Evolutionary conservation across 805 yeast species (phyloP).

Genomic region (Ogataea polymorpha): DNA sequence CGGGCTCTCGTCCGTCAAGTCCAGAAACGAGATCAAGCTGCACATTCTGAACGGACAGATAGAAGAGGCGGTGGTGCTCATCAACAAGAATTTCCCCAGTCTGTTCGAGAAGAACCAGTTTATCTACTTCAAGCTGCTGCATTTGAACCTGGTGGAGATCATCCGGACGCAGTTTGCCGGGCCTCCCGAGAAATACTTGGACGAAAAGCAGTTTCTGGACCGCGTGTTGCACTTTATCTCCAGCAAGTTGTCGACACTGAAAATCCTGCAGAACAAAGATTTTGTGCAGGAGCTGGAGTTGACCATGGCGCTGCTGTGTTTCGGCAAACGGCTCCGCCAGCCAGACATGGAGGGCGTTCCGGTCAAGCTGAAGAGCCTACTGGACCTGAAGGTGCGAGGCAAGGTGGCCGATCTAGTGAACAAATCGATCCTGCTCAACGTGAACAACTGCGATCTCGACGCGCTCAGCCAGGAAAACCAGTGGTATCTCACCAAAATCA

Average conservation of each 20-base stretch:
- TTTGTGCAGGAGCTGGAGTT: constrained; percentile 73
- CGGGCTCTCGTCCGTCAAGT: constrained; percentile 50
- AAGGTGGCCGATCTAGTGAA: constrained; percentile 73
- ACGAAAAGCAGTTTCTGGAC: constrained; percentile 49
- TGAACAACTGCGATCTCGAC: constrained; percentile 22
- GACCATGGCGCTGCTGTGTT: constrained; percentile 76
- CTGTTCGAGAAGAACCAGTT: constrained; percentile 60
- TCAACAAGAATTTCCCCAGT: constrained; percentile 61
- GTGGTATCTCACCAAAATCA: constrained; percentile 8
- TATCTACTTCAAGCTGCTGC: constrained; percentile 68
- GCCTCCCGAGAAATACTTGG: constrained; percentile 22
- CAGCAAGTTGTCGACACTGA: constrained; percentile 39
- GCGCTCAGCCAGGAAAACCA: constrained; percentile 13
- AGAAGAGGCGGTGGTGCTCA: constrained; percentile 50
- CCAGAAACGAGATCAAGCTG: constrained; percentile 51
- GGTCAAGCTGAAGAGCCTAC: constrained; percentile 47
- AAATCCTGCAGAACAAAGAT: constrained; percentile 39
- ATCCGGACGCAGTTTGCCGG: constrained; percentile 51
- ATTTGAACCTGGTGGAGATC: constrained; percentile 77
- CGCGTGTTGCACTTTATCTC: constrained; percentile 57
- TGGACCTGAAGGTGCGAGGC: constrained; percentile 57
- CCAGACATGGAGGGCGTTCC: constrained; percentile 42
- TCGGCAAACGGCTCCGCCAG: constrained; percentile 32
- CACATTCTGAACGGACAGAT: constrained; percentile 60
- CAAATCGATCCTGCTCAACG: constrained; percentile 50